Conservation (phyloP, 768 basidiomycete species). For the Rhodosporidiobolus odoratus region DNA sequence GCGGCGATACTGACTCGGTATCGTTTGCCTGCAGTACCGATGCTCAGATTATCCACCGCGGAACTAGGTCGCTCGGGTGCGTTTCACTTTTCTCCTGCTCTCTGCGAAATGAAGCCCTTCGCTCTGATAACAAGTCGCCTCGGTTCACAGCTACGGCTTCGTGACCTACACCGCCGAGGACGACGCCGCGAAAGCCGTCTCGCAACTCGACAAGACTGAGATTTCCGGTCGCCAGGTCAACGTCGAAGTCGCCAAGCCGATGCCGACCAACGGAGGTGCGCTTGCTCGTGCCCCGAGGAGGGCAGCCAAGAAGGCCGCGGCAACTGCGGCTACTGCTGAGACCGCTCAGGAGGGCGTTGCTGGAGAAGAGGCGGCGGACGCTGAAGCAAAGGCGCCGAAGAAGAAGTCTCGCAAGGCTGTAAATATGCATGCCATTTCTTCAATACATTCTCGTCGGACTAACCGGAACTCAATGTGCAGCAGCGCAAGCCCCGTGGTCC, state of each 20-base stretch:
- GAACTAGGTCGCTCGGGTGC: slow-evolving; percentile 36
- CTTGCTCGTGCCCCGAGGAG: slow-evolving; percentile 24
- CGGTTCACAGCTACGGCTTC: slow-evolving; percentile 66
- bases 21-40: slow-evolving; percentile 57
- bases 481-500: slow-evolving; percentile 35
- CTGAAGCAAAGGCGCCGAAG: slow-evolving; percentile 55
- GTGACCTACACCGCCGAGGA: slow-evolving; percentile 73
- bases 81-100: background rate
- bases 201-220: slow-evolving; percentile 76
- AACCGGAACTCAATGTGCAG: no score
- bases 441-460: background rate
- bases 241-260: slow-evolving; percentile 85
- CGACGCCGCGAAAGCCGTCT: slow-evolving; percentile 80
- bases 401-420: slow-evolving; percentile 51
- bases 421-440: background rate
- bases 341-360: slow-evolving; percentile 59
- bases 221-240: slow-evolving; percentile 83
- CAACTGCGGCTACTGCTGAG: slow-evolving; percentile 55
- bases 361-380: slow-evolving; percentile 24
- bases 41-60: slow-evolving; percentile 67
- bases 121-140: no score
- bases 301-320: slow-evolving; percentile 28
- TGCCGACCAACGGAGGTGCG: slow-evolving; percentile 18
- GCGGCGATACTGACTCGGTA: background rate
- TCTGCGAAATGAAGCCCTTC: background rate